Evolutionary conservation across 1,139 yeast genomes (phyloP).

Genomic region (Petasospora fabianii): DNA sequence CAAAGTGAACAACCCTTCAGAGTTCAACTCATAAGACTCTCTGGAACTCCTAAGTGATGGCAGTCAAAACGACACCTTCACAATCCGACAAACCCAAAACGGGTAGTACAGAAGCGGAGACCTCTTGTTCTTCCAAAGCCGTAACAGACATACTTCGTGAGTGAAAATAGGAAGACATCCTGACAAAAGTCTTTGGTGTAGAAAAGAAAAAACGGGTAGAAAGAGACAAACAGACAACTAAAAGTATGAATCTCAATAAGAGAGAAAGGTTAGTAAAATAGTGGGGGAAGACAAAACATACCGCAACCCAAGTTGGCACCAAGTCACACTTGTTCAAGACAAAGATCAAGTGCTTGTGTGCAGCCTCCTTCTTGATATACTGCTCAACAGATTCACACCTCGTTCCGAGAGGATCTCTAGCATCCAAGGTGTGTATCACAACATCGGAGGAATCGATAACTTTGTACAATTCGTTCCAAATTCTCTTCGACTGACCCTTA

Average conservation of each 20-base stretch:
- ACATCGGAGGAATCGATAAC: constrained; percentile 98
- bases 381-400: constrained; percentile 92
- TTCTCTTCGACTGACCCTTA: constrained; percentile 97
- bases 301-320: constrained; percentile 99
- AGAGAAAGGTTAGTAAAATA: constrained; percentile 14
- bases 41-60: constrained; percentile 25
- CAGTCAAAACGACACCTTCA: constrained; percentile 24
- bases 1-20: too few relatives aligned
- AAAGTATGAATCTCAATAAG: neutral
- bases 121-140: constrained; percentile 83
- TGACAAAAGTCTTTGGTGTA: constrained; percentile 53
- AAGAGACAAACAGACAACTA: neutral
- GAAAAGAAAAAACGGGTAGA: constrained; percentile 4
- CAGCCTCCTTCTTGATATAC: constrained; percentile 87
- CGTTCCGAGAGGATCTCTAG: constrained; percentile 96
- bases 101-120: constrained; percentile 48
- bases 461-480: constrained; percentile 96
- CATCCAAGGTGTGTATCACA: constrained; percentile 92
- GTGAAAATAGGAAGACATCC: constrained; percentile 45
- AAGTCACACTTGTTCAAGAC: constrained; percentile 96
- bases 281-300: constrained; percentile 60
- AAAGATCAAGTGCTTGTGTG: constrained; percentile 93
- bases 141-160: constrained; percentile 78
- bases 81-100: constrained; percentile 29
- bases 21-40: constrained; percentile 66